These are phyloP conservation scores for Aaosphaeria arxii DNA, from an alignment of 2,329 filamentous ascomycete species.

Conservation along the genomic window DNA sequence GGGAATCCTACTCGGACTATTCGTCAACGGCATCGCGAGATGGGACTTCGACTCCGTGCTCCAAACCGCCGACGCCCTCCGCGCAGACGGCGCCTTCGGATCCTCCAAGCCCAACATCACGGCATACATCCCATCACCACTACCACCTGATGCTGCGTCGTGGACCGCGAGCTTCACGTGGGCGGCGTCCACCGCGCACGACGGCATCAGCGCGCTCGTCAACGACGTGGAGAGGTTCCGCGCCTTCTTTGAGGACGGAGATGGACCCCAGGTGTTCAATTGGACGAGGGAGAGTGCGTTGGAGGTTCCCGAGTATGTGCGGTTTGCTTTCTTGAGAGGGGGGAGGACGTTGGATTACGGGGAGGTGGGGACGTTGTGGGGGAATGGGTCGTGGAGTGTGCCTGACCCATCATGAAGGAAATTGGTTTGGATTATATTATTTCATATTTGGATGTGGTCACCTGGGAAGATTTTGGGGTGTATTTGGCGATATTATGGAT, in stretches of 20 bases:
- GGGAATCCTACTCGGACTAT: slow-evolving; percentile 33
- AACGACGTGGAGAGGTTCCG: slow-evolving; percentile 70
- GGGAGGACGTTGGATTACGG: slow-evolving; percentile 31
- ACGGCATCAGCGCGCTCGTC: slow-evolving; percentile 75
- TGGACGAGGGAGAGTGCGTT: slow-evolving; percentile 40
- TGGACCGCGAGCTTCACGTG: slow-evolving; percentile 28
- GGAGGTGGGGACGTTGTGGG: slow-evolving; percentile 19
- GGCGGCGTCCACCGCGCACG: slow-evolving; percentile 50
- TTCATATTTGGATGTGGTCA: too few species aligned
- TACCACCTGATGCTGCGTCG: not conserved
- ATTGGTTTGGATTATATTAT: too few species aligned
- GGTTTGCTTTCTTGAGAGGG: slow-evolving; percentile 30
- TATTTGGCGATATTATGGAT: too few species aligned
- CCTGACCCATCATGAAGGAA: too few species aligned
- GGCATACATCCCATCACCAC: slow-evolving; percentile 5
- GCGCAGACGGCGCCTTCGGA: slow-evolving; percentile 50
- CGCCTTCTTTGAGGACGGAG: slow-evolving; percentile 18
- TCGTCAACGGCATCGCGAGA: slow-evolving; percentile 35
- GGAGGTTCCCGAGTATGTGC: slow-evolving; percentile 30
- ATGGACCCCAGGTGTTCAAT: slow-evolving; percentile 12
- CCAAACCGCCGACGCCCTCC: slow-evolving; percentile 74
- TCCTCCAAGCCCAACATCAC: slow-evolving; percentile 55
- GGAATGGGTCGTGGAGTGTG: slow-evolving; percentile 24
- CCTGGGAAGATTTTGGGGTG: too few species aligned
- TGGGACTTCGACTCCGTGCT: slow-evolving; percentile 59